Conservation (phyloP, 495 filamentous ascomycete genomes). For the Annulohypoxylon stygium region DNA sequence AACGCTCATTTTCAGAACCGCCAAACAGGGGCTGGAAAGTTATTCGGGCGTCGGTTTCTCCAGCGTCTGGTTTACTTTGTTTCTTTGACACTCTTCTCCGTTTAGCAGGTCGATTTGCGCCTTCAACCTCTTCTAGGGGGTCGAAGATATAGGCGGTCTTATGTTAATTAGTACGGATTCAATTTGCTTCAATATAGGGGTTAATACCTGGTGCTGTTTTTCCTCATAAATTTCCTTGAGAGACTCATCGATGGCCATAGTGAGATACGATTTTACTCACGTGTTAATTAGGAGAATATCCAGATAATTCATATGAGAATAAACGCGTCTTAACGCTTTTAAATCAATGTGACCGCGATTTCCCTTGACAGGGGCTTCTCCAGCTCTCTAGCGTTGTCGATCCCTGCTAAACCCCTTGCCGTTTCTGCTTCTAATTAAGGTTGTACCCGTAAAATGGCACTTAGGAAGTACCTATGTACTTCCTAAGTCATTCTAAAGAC, state of each 20-base stretch:
- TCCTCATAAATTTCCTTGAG: conserved; percentile 44
- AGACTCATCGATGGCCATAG: conserved; percentile 46
- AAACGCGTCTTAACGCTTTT: conserved; percentile 33
- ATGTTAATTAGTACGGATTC: conserved; percentile 36
- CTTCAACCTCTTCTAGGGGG: conserved; percentile 56
- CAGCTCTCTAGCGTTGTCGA: conserved; percentile 23
- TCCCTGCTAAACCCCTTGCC: conserved; percentile 20
- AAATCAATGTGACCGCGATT: conserved; percentile 28
- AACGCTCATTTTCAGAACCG: conserved; percentile 69
- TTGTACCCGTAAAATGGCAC: conserved; percentile 1
- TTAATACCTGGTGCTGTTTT: conserved; percentile 65
- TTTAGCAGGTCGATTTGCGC: conserved; percentile 70
- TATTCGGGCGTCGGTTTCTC: conserved; percentile 24
- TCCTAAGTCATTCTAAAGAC: conserved; percentile 4
- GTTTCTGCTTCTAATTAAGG: conserved; percentile 19
- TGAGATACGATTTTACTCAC: conserved; percentile 9
- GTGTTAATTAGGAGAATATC: background rate
- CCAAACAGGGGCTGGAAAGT: conserved; percentile 72
- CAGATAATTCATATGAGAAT: background rate
- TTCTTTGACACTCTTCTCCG: conserved; percentile 67
- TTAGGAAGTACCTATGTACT: background rate
- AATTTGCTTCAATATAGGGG: conserved; percentile 23
- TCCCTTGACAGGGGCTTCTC: conserved; percentile 13
- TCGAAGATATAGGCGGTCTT: conserved; percentile 81
- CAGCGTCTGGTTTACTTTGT: conserved; percentile 42